Evolutionary conservation across 164 flowering plant genomes (phyloP), one percentile per base, ranked within the genome.

Genomic region (Taxillus chinensis): DNA sequence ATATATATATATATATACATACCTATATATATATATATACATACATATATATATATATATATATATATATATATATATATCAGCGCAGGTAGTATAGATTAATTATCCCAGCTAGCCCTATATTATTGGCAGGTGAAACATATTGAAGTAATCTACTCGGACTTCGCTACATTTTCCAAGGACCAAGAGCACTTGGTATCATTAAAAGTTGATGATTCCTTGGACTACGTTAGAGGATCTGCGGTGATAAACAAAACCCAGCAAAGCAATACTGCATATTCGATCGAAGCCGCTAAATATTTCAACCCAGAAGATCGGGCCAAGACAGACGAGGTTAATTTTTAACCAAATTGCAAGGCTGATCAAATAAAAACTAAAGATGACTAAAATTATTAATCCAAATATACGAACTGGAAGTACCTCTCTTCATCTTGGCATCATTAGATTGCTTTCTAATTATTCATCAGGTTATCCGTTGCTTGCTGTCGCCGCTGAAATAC

Each of bases 151-250:
- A 80, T 87, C 8, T 90, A 92, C 72, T 73, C 86, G 1, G 85
- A 92, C 54, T 87, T 92, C 76, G 57, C 81, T 57, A 16, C 39
- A 63, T 92, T 92, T 67, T 46, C 86, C 69, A 74, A 65, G 46
- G 98, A 92, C 72, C 98, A 92, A 69, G 98, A 90, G 70, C 68
- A 74, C 60, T 57, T 92, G 40, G 85, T 90, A 75, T 83, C 92
- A 10, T 3, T 15, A 38, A 3, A 17, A 40, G 63, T 73, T 0
- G 60, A 76, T 15, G n/a, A n/a, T n/a, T 67, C 87, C 12, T 88
- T 92, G 48, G 95, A 92, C 74, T 92, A 92, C 67, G 70, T 90
- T 41, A 97, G 90, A 80, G 98, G 98, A 46, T 85, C 85, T 55
- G 96, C 86, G 8, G 73, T 81, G 13, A 89, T 87, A 70, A 92